Evolutionary conservation across 371 early-diverging fungal genomes (phyloP), one percentile per base, ranked within the genome.

Genomic region (Syncephalastrum sp.): DNA sequence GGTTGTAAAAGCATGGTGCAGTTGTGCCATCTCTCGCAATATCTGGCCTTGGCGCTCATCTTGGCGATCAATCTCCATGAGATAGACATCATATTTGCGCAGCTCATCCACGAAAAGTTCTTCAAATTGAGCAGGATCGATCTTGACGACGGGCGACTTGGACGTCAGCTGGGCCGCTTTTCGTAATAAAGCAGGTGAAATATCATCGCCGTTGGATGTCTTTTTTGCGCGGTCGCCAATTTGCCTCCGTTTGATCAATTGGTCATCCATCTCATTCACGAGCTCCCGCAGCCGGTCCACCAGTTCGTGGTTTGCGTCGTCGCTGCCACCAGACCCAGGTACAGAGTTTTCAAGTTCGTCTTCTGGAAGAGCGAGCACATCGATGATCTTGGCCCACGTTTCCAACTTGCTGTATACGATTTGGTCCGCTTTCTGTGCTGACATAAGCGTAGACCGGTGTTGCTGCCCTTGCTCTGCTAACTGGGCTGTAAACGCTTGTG

Each of bases 71-170:
- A 83, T 79, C 12, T 75, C 67, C 59, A 86, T 77, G n/a, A 83
- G 55, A 64, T 82, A 84, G 2, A 70, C 68, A 54, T 86, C 84
- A 47, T 93, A 94, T 59, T 83, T 85, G 50, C 82, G 72, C 29
- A 93, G 56, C 17, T 85, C 78, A 50, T 86, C 81, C 17, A 74
- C 77, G 74, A 93, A 91, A 44, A 88, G 57, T 10, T 86, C 86
- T 56, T 91, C 90, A 56, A 91, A 91, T 53, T 89, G 89, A n/a
- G 87, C 86, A n/a, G 87, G 79, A 60, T 90, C 91, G 50, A 90
- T 85, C 60, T 88, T 86, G 47, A 83, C 73, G 0, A 83, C 82
- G 0, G 87, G 86, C 6, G 86, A 83, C 25, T 75, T 72, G 16
- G 83, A 70, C 0, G 79, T 81, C 10, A 79, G 54, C 47, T 75